Percentiles rank a stretch among this genome's conserved stretches.
These are phyloP conservation scores for Ceratocystis huliohia DNA, from an alignment of 2,329 filamentous ascomycete species.

Conservation along the genomic window DNA sequence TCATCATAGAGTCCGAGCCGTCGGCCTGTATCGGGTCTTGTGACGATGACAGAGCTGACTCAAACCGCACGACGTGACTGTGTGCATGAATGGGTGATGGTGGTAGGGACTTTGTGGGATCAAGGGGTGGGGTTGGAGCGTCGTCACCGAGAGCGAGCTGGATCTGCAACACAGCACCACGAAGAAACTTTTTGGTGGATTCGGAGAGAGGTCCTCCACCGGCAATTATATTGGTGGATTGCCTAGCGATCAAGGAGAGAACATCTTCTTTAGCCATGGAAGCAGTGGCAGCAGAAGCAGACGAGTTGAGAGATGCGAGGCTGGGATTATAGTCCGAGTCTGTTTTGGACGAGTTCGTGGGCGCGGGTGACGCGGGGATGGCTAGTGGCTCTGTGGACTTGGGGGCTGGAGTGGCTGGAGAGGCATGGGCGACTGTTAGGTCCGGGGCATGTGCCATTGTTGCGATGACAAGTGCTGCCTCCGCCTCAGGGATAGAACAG, in stretches of 20 bases:
- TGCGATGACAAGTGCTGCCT: slow-evolving; percentile 14
- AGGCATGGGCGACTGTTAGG: neutral
- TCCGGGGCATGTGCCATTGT: neutral
- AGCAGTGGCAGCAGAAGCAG: neutral
- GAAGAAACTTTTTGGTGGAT: slow-evolving; percentile 35
- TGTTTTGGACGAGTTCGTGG: slow-evolving; percentile 17
- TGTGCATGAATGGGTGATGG: slow-evolving; percentile 8
- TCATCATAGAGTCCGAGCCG: slow-evolving; percentile 9
- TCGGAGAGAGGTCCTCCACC: slow-evolving; percentile 29
- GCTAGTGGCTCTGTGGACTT: neutral
- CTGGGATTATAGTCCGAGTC: slow-evolving; percentile 13
- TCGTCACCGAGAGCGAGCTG: slow-evolving; percentile 17
- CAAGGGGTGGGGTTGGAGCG: slow-evolving; percentile 15
- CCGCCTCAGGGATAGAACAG: slow-evolving; percentile 7
- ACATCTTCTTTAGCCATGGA: slow-evolving; percentile 26
- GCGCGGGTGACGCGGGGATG: slow-evolving; percentile 18
- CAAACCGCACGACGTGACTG: neutral
- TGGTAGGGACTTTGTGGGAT: slow-evolving; percentile 11
- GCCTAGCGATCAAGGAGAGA: slow-evolving; percentile 39
- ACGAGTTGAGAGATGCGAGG: neutral
- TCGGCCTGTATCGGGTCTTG: neutral
- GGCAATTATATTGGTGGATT: slow-evolving; percentile 34
- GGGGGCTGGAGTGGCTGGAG: slow-evolving; percentile 3
- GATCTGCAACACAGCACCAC: slow-evolving; percentile 25
- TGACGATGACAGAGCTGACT: neutral